A percentile compares a stretch with the other conserved stretches of the same genome.
phyloP scores from a whole-genome alignment of 179 eudicot species.

The Beta lomatogona region DNA sequence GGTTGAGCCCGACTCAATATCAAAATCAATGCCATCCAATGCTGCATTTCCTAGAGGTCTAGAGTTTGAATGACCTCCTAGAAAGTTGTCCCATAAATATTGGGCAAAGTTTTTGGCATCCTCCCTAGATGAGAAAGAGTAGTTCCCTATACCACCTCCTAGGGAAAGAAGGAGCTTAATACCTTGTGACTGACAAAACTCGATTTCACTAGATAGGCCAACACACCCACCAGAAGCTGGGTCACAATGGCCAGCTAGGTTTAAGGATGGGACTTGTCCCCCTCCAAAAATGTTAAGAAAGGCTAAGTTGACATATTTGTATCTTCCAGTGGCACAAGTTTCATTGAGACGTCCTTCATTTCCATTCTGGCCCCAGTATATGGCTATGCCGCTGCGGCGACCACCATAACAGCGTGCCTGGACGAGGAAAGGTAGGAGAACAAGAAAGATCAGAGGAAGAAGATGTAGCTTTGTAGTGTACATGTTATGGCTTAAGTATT shows the following conservation, averaged over 20 bases:
- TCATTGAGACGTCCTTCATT: slow-evolving; percentile 55
- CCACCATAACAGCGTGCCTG: slow-evolving; percentile 1
- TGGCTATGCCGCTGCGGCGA: slow-evolving; percentile 33
- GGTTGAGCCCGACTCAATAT: slow-evolving; percentile 56
- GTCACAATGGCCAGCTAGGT: slow-evolving; percentile 71
- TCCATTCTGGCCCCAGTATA: slow-evolving; percentile 62
- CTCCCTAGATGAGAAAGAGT: slow-evolving; percentile 48
- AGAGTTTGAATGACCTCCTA: slow-evolving; percentile 46
- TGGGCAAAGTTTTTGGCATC: slow-evolving; percentile 52
- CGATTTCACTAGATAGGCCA: slow-evolving; percentile 36
- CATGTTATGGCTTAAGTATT: slow-evolving; percentile 25
- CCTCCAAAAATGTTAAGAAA: slow-evolving; percentile 57
- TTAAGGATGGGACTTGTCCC: slow-evolving; percentile 55
- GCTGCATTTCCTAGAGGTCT: slow-evolving; percentile 57
- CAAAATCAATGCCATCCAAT: slow-evolving; percentile 62
- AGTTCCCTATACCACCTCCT: slow-evolving; percentile 64
- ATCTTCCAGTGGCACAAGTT: slow-evolving; percentile 61
- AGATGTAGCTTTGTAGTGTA: slow-evolving; percentile 23
- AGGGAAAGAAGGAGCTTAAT: slow-evolving; percentile 59
- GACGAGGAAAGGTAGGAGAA: slow-evolving; percentile 24
- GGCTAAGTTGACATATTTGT: slow-evolving; percentile 59
- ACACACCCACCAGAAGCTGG: slow-evolving; percentile 53
- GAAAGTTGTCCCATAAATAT: slow-evolving; percentile 50
- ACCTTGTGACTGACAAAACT: slow-evolving; percentile 49
- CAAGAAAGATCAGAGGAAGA: slow-evolving; percentile 32